Evolutionary conservation across 306 rosid species (phyloP).

Genomic region (Dicorynia guianensis): DNA sequence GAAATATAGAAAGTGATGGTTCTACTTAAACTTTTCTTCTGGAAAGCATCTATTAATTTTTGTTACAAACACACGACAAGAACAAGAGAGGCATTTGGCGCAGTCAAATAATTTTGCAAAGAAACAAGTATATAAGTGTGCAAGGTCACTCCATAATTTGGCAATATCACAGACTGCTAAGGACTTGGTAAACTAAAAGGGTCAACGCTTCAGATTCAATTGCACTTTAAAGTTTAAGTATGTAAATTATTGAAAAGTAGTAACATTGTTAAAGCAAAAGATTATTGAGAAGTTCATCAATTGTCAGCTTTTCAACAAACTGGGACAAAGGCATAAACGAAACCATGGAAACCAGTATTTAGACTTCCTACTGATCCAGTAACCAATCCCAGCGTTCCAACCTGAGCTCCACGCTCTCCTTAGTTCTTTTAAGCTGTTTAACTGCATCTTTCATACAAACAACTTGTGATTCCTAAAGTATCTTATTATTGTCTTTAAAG

Average conservation of each 20-base stretch:
- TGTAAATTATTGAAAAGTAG: not conserved
- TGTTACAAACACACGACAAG: too few relatives aligned
- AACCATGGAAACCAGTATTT: not conserved
- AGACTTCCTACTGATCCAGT: slow-evolving; percentile 13
- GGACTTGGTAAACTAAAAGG: not conserved
- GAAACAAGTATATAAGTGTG: not conserved
- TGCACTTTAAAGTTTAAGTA: not conserved
- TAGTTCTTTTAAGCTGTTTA: not conserved
- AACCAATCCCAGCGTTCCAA: not conserved
- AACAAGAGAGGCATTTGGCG: too few relatives aligned
- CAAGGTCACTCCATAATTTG: not conserved
- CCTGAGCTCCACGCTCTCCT: slow-evolving; percentile 10
- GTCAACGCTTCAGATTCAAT: not conserved
- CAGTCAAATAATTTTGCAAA: too few relatives aligned
- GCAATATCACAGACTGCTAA: not conserved
- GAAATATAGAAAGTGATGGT: not conserved
- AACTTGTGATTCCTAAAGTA: slow-evolving; percentile 15
- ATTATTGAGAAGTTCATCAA: not conserved
- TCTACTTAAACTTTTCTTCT: not conserved
- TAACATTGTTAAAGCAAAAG: slow-evolving; percentile 10
- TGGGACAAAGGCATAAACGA: not conserved
- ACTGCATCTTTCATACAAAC: not conserved
- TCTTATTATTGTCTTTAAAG: not conserved
- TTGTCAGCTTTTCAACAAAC: not conserved
- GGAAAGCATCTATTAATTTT: too few relatives aligned